Conservation (phyloP, 345 rosid species). For the Eucalyptus pauciflora region DNA sequence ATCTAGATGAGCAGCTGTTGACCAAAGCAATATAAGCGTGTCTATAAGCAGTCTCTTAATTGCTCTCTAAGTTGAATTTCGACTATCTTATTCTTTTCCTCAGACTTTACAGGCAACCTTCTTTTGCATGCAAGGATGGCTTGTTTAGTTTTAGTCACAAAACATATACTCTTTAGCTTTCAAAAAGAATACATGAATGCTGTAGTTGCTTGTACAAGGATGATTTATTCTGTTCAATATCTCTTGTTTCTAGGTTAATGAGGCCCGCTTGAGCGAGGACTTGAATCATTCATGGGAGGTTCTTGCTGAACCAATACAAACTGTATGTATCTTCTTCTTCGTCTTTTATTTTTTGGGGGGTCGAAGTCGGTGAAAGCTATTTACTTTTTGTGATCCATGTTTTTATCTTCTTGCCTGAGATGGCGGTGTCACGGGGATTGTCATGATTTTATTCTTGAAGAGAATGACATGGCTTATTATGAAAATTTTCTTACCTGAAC, state of each 20-base stretch:
- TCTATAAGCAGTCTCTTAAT: neutral
- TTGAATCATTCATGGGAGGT: conserved; percentile 87
- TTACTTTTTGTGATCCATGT: neutral
- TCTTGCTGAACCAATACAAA: conserved; percentile 95
- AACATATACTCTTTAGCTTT: neutral
- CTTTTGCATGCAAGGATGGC: neutral
- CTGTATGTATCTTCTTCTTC: conserved; percentile 31
- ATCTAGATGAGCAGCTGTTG: neutral
- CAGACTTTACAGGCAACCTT: neutral
- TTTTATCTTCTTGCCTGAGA: neutral
- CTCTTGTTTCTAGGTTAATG: conserved; percentile 51
- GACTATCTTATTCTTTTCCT: neutral
- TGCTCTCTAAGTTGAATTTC: neutral
- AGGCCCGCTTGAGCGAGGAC: conserved; percentile 63
- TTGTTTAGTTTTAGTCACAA: neutral
- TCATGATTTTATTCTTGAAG: neutral
- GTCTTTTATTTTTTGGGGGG: fast-evolving
- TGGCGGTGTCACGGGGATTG: neutral
- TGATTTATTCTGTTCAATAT: neutral
- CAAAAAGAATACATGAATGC: neutral
- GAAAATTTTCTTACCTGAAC: neutral
- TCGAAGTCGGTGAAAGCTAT: neutral
- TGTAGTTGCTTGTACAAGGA: neutral
- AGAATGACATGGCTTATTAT: neutral
- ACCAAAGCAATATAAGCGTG: neutral